Base-by-base conservation (phyloP, 75 land plant species). In the Pinus taeda region DNA sequence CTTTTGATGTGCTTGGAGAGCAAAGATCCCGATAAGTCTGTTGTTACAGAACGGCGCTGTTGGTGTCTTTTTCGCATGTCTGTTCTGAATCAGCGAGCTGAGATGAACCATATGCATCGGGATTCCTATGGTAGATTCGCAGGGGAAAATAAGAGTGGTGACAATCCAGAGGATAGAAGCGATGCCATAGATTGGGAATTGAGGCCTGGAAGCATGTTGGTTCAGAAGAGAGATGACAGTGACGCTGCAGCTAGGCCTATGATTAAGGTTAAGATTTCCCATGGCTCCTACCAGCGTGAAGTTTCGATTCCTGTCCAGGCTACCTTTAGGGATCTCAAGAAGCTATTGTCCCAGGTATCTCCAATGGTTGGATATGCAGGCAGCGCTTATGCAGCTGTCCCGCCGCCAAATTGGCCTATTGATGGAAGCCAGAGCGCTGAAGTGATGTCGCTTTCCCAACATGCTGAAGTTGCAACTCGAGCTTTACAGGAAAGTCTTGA, bases 391-490 rank as follows among this genome's bases (percentile, higher is more conserved):
- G 6, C 66, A 14, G 56, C 86, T 57, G 57, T 9, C 53, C 53
- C 53, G 12, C 11, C 60, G 4, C 60, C 77, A 7, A 82, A 78
- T 56, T 86, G 84, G 59, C 83, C 83, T 15, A 77, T 81, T 24
- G 73, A 69, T 74, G 82, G 83, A 49, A 78, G 83, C 39, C 80
- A 77, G 22, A 80, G 88, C 64, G 64, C 73, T 45, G 90, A 91
- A 63, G 84, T 61, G 11, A 77, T 91, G 81, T 79, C 99, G 5
- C 77, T 94, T 55, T 15, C 89, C 24, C 91, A 94, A 64, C 90
- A 90, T 76, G 95, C 93, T 22, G 95, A 89, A 42, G 73, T 85
- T 78, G 92, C 91, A 21, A 86, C 76, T 73, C 78, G 80, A 62
- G 86, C 92, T n/a, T 15, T 94, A 60, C 83, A 88, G 21, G 90